Percentiles rank a stretch among this genome's conserved stretches.
Evolutionary conservation across 2,329 filamentous ascomycete genomes (phyloP).

Genomic region (Lasiodiplodia sp.): DNA sequence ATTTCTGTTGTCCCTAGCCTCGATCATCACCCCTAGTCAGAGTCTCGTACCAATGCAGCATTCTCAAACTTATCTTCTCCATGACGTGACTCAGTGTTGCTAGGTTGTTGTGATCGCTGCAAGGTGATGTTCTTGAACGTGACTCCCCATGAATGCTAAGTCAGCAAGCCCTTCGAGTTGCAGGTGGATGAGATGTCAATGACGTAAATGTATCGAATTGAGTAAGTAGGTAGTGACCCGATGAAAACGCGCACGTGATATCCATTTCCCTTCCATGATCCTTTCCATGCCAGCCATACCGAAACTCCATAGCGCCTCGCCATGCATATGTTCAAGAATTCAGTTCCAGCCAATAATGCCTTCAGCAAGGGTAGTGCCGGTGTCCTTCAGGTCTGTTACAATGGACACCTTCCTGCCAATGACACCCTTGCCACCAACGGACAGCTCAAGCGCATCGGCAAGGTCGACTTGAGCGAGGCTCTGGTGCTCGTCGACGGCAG

Average conservation of each 20-base stretch:
- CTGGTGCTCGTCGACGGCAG: conserved; percentile 24
- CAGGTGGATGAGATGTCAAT: no score
- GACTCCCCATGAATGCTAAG: no score
- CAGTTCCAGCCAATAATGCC: conserved; percentile 31
- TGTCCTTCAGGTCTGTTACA: conserved; percentile 9
- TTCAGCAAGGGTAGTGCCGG: conserved; percentile 11
- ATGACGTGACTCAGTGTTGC: background rate
- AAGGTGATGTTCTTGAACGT: background rate
- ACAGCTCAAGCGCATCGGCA: conserved; percentile 15
- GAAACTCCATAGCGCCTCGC: background rate
- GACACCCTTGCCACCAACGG: conserved; percentile 23
- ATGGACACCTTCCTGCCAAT: conserved; percentile 29
- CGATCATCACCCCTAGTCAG: background rate
- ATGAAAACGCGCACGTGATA: background rate
- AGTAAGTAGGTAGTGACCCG: no score
- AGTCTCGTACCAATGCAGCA: conserved; percentile 1
- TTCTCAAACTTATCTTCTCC: background rate
- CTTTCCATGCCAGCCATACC: background rate
- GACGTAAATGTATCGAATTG: no score
- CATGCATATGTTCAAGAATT: background rate
- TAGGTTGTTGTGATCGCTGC: background rate
- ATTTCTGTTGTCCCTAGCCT: background rate
- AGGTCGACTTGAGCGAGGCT: conserved; percentile 17
- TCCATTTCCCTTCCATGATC: background rate
- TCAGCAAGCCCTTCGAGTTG: no score